Percentiles rank a stretch among this genome's conserved stretches.
Conservation (phyloP, 2,329 filamentous ascomycete genomes). For the Calonectria fujianensis region DNA sequence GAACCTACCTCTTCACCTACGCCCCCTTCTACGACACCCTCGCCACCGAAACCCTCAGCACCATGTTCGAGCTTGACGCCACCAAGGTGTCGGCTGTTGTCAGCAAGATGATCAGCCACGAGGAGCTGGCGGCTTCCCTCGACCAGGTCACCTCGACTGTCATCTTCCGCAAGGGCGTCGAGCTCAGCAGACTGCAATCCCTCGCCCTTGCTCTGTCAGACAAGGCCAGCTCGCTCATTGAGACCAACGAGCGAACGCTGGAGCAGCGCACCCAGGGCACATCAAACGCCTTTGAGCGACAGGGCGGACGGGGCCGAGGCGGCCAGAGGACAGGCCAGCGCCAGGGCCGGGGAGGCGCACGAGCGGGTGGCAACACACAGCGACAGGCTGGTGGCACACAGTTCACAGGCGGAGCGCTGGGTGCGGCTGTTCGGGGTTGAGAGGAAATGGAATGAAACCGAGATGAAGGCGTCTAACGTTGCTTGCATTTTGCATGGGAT, state of each 20-base stretch:
- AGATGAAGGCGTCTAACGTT: constrained; percentile 58
- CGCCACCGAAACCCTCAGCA: constrained; percentile 86
- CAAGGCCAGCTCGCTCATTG: constrained; percentile 96
- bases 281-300: constrained; percentile 94
- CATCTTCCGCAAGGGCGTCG: constrained; percentile 99
- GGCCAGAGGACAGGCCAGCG: constrained; percentile 78
- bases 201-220: constrained; percentile 94
- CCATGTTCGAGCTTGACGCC: constrained; percentile 95
- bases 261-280: constrained; percentile 98
- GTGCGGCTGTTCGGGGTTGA: constrained; percentile 79
- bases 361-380: constrained; percentile 75
- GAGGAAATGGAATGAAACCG: constrained; percentile 51
- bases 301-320: constrained; percentile 85
- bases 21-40: constrained; percentile 99
- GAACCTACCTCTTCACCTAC: constrained; percentile 99
- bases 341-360: constrained; percentile 77
- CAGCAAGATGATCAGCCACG: constrained; percentile 99
- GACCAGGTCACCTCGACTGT: constrained; percentile 98
- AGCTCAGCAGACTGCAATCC: constrained; percentile 96
- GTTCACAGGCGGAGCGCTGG: constrained; percentile 88
- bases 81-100: constrained; percentile 96
- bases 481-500: constrained; percentile 61
- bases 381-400: constrained; percentile 84
- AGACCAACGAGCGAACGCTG: constrained; percentile 96
- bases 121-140: constrained; percentile 95